phyloP scores from a whole-genome alignment of 805 yeast genomes.

The Yarrowia divulgata region DNA sequence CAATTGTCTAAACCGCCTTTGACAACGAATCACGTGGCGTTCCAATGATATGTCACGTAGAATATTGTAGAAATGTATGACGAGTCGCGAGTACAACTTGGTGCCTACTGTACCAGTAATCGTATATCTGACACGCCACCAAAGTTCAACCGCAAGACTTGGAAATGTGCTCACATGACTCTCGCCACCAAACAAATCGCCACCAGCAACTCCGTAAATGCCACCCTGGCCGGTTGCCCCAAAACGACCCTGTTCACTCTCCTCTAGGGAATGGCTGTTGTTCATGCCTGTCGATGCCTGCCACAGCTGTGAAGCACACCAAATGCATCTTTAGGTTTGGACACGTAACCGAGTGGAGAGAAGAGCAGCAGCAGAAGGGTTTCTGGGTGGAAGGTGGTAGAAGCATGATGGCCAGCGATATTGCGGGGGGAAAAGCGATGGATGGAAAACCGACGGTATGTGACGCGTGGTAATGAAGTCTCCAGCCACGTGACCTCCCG shows the following conservation, averaged over 20 bases:
- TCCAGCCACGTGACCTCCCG: background rate
- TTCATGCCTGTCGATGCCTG: slow-evolving; percentile 25
- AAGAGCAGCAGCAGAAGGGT: slow-evolving; percentile 3
- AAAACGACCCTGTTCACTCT: background rate
- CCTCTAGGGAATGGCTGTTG: background rate
- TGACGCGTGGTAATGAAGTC: background rate
- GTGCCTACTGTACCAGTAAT: too few relatives aligned
- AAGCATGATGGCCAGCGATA: background rate
- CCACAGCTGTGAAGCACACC: slow-evolving; percentile 31
- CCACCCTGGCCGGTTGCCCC: slow-evolving; percentile 8
- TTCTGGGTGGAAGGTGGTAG: background rate
- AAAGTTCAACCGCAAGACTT: too few relatives aligned
- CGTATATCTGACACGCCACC: background rate
- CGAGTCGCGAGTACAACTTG: too few relatives aligned
- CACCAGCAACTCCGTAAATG: background rate
- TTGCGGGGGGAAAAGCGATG: background rate
- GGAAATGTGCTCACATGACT: too few relatives aligned
- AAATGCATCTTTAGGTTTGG: slow-evolving; percentile 27
- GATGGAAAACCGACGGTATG: rapidly evolving
- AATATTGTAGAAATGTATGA: background rate
- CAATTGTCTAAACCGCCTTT: too few relatives aligned
- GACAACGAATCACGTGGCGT: too few relatives aligned
- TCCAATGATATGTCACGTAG: background rate
- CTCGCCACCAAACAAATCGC: background rate
- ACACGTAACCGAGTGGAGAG: slow-evolving; percentile 38